Evolutionary conservation across 495 filamentous ascomycete genomes (phyloP).

Genomic region (Aspergillus steynii): DNA sequence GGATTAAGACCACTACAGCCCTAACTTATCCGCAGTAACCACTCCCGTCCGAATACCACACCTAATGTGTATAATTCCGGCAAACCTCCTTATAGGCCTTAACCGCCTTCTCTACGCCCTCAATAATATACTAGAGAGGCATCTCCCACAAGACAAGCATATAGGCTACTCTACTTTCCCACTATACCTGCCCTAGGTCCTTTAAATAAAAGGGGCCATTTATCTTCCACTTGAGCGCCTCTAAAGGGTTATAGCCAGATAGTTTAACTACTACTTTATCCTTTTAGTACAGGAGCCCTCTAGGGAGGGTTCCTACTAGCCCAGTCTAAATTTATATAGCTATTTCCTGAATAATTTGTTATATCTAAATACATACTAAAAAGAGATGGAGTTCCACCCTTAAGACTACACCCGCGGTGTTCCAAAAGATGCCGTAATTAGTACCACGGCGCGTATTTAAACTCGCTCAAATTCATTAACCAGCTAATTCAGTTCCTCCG

Average conservation of each 20-base stretch:
- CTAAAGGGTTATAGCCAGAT: no score
- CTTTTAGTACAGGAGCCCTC: no score
- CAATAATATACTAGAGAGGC: not conserved
- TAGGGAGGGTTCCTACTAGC: not conserved
- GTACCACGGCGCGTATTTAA: constrained; percentile 14
- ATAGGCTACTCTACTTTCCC: not conserved
- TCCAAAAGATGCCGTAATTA: constrained; percentile 3
- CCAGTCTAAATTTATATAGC: constrained; percentile 8
- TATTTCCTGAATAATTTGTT: constrained; percentile 17
- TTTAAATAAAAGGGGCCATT: no score
- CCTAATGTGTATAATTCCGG: no score
- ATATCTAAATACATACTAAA: constrained; percentile 14
- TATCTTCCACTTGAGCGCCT: not conserved
- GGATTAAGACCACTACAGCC: no score
- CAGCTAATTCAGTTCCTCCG: no score
- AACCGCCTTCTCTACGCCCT: not conserved
- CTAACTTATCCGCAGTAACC: not conserved
- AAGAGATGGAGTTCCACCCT: constrained; percentile 18
- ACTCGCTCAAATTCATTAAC: constrained; percentile 6
- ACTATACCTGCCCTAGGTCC: no score
- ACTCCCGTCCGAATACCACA: not conserved
- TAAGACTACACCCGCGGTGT: constrained; percentile 8
- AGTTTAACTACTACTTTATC: not conserved
- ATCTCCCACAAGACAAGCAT: not conserved
- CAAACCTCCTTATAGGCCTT: not conserved